Conservation (phyloP, 2,329 filamentous ascomycete genomes). For the Venturia carpophila region DNA sequence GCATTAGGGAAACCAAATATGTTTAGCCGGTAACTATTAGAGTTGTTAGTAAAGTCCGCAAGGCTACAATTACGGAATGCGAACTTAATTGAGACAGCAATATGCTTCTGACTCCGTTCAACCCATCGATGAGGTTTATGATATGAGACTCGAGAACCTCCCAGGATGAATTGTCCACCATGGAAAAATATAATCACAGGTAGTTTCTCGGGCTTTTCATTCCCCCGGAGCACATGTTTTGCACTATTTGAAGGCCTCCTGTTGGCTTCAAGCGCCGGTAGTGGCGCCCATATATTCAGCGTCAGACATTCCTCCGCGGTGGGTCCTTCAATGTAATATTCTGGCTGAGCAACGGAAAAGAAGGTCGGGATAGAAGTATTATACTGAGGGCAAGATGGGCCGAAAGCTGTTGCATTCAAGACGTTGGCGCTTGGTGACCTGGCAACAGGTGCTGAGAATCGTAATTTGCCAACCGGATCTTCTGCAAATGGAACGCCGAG, state of each 20-base stretch:
- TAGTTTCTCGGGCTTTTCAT: constrained; percentile 21
- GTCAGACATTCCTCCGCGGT: constrained; percentile 10
- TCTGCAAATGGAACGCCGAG: constrained; percentile 53
- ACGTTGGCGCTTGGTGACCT: constrained; percentile 23
- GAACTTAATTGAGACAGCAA: constrained; percentile 35
- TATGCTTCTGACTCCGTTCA: constrained; percentile 33
- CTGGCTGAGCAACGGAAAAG: not conserved
- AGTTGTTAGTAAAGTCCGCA: not conserved
- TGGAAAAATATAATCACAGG: constrained; percentile 44
- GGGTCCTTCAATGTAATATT: constrained; percentile 9
- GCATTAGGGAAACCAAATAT: constrained; percentile 38
- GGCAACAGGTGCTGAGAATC: constrained; percentile 54
- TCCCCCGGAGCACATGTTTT: not conserved
- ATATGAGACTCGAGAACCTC: constrained; percentile 40
- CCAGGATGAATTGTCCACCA: constrained; percentile 40
- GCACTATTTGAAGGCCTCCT: not conserved
- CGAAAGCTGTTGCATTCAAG: constrained; percentile 3
- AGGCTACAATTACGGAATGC: not conserved
- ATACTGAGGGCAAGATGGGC: constrained; percentile 10
- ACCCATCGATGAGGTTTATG: constrained; percentile 41
- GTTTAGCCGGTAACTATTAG: constrained; percentile 34
- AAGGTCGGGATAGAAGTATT: constrained; percentile 4
- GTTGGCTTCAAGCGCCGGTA: not conserved
- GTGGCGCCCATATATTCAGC: constrained; percentile 11
- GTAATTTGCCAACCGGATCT: constrained; percentile 49